Base-by-base conservation (phyloP, 2,329 filamentous ascomycete species). In the Sclerotinia sclerotiorum region DNA sequence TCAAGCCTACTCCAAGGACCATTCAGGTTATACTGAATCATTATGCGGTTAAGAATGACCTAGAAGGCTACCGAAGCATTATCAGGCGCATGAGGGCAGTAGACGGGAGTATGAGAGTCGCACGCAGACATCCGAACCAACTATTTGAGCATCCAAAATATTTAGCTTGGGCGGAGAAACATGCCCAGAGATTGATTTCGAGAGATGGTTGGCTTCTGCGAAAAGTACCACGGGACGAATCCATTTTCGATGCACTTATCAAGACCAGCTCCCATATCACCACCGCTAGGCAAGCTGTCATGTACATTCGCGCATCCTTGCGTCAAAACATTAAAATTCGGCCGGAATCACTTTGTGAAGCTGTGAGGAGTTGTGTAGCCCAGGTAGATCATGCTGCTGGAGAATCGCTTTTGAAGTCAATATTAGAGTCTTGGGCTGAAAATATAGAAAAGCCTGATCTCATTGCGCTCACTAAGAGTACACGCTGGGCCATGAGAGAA, bases 181-280 rank as follows among this genome's bases (percentile, higher is more conserved):
- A 69, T 21, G 35, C 29, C n/a, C 52, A 52, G 17, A 74, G 73
- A 8, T 67, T 74, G 10, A 70, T 71, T n/a, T 67, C 71, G 39
- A 68, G 72, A 35, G 65, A 62, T 5, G 65, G 63, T 10, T 70
- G 49, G 15, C 52, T 78, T 15, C 48, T 58, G 7, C 61, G 74
- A 61, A 78, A 77, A 57, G 69, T 72, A 19, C 68, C 70, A 11
- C 71, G 76, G 67, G 70, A 72, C 63, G 51, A 67, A 24, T 49
- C 66, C 8, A 71, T 78, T 32, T 78, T 76, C 54, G 72, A 77
- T 67, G 61, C 72, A 5, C 71, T 77, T n/a, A 76, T 77, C 49
- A 60, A 64, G 29, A 74, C 73, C 3, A 71, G 67, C 68, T 69
- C 76, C 17, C 57, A 72, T 15, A 62, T 76, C n/a, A 63, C 70